These are phyloP conservation scores for Cyclotella sp. DNA, from an alignment of 108 stramenopile genomes.

Conservation along the genomic window DNA sequence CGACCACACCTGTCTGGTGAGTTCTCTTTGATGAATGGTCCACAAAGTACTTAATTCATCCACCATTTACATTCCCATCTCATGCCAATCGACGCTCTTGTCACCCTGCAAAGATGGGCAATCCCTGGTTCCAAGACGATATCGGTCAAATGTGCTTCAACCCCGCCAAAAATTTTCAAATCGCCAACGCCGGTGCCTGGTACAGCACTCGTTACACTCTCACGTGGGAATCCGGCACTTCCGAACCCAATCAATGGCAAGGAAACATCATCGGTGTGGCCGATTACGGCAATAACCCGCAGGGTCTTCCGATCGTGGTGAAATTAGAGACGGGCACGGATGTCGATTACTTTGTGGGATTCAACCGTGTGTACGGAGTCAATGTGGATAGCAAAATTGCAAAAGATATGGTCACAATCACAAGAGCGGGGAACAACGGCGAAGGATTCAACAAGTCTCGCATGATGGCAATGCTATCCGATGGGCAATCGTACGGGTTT, in stretches of 20 bases:
- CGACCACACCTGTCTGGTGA: conserved; percentile 45
- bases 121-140: conserved; percentile 41
- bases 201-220: conserved; percentile 20
- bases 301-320: conserved; percentile 16
- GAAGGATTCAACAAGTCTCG: conserved; percentile 15
- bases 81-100: background rate
- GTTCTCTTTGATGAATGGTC: background rate
- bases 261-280: conserved; percentile 39
- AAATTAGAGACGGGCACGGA: conserved; percentile 33
- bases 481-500: conserved; percentile 15
- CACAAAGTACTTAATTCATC: background rate
- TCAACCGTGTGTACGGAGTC: conserved; percentile 35
- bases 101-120: conserved; percentile 25
- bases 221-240: conserved; percentile 15
- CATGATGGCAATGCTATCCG: conserved; percentile 12
- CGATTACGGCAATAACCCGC: conserved; percentile 35
- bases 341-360: conserved; percentile 43
- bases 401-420: conserved; percentile 33
- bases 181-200: conserved; percentile 27
- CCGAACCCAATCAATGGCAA: background rate
- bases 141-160: conserved; percentile 52
- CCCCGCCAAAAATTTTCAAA: conserved; percentile 44
- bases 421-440: conserved; percentile 28
- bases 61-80: background rate
- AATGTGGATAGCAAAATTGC: conserved; percentile 38